A percentile compares a stretch with the other conserved stretches of the same genome.
phyloP scores from a whole-genome alignment of 139 green algal species.

The Coelastrella sp. region DNA sequence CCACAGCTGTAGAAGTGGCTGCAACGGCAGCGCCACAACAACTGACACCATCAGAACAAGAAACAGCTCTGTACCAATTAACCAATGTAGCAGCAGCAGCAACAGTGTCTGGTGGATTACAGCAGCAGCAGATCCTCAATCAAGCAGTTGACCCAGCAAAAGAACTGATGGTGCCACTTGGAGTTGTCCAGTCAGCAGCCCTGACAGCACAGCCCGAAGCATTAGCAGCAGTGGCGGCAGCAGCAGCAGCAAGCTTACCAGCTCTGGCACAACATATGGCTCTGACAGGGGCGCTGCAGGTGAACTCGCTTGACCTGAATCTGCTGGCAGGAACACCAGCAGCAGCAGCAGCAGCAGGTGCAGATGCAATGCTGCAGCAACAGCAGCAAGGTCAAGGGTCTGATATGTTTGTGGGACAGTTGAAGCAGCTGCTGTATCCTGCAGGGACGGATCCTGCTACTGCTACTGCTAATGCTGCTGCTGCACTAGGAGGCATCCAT shows the following conservation, averaged over 20 bases:
- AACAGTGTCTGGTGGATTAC: not conserved
- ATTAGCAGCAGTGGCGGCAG: constrained; percentile 9
- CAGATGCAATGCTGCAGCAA: not conserved
- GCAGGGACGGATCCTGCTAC: not conserved
- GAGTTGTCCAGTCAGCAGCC: not conserved
- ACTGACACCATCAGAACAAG: not conserved
- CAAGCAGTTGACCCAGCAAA: not conserved
- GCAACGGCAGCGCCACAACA: not conserved
- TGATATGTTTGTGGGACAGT: not conserved
- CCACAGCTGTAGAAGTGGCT: too few species aligned
- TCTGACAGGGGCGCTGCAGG: not conserved
- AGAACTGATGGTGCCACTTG: not conserved
- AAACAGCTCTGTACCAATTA: not conserved
- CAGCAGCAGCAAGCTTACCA: not conserved
- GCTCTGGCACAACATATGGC: not conserved
- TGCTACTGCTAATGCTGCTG: not conserved
- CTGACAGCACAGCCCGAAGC: not conserved
- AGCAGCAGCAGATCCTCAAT: not conserved
- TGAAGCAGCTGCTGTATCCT: constrained; percentile 19
- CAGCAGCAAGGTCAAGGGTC: not conserved
- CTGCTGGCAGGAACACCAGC: not conserved
- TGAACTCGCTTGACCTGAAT: not conserved
- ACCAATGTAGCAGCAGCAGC: constrained; percentile 21
- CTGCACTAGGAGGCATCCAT: not conserved
- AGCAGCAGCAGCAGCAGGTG: constrained; percentile 9